Conservation (phyloP, 2,329 filamentous ascomycete species). For the Pseudomassariella vexata region DNA sequence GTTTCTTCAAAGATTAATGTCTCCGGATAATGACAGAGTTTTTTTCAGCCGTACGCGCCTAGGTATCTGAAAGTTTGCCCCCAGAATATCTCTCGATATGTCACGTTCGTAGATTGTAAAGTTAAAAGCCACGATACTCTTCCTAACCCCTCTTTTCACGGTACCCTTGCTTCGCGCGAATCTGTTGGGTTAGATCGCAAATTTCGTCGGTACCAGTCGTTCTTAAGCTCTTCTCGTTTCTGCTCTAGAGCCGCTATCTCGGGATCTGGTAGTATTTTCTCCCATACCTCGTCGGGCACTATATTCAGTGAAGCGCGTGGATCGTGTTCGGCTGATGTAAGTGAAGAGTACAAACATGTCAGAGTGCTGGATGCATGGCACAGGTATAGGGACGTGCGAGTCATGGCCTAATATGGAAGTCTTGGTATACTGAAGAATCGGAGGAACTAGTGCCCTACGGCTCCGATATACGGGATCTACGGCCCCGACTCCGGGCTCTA, state of each 20-base stretch:
- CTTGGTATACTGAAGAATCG: too few relatives aligned
- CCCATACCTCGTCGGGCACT: constrained; percentile 22
- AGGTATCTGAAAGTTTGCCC: constrained; percentile 11
- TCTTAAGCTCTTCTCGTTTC: constrained; percentile 15
- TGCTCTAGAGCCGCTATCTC: constrained; percentile 18
- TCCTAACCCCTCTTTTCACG: constrained; percentile 12
- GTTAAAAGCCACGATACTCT: constrained; percentile 21
- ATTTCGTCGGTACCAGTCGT: constrained; percentile 18
- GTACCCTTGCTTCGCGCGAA: constrained; percentile 16
- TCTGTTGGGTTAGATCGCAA: constrained; percentile 14
- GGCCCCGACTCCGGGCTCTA: too few relatives aligned
- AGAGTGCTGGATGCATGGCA: too few relatives aligned
- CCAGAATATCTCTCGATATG: constrained; percentile 20
- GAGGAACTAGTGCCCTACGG: too few relatives aligned
- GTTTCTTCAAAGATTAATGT: constrained; percentile 7
- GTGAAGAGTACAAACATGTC: constrained; percentile 14
- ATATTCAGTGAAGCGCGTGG: constrained; percentile 20
- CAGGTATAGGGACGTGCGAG: too few relatives aligned
- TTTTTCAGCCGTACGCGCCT: constrained; percentile 11
- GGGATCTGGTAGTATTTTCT: constrained; percentile 15
- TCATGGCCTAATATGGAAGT: too few relatives aligned
- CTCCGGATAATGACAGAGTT: constrained; percentile 11
- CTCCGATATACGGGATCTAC: too few relatives aligned
- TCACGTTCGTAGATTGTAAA: constrained; percentile 18
- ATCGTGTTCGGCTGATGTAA: constrained; percentile 21